phyloP scores from a whole-genome alignment of 1,284 basidiomycete genomes.

The Ceratorhiza oryzae-sativae region DNA sequence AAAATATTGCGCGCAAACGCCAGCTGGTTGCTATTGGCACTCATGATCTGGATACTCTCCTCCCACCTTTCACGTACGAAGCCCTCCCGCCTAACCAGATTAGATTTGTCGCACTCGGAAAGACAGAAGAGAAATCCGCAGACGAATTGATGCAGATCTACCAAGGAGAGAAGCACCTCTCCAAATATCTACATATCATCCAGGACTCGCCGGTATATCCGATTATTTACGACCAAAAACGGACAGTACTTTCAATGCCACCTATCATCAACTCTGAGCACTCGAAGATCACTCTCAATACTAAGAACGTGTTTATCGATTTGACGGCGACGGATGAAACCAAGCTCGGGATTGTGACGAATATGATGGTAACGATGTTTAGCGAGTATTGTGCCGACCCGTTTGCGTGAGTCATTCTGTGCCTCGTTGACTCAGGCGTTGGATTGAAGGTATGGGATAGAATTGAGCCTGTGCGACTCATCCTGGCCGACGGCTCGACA shows the following conservation, averaged over 20 bases:
- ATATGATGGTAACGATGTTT: slow-evolving; percentile 96
- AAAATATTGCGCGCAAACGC: slow-evolving; percentile 90
- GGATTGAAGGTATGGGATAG: slow-evolving; percentile 53
- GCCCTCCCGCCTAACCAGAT: slow-evolving; percentile 88
- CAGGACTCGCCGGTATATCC: slow-evolving; percentile 96
- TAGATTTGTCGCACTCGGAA: slow-evolving; percentile 87
- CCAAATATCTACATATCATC: slow-evolving; percentile 91
- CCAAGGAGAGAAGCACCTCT: slow-evolving; percentile 94
- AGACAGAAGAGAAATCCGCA: slow-evolving; percentile 75
- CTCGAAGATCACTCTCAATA: slow-evolving; percentile 96
- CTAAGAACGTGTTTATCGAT: slow-evolving; percentile 95
- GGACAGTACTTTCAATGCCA: slow-evolving; percentile 93
- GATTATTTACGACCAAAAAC: slow-evolving; percentile 92
- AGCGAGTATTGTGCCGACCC: slow-evolving; percentile 93
- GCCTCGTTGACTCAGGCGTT: neutral
- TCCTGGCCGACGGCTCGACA: slow-evolving; percentile 77
- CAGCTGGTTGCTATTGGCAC: slow-evolving; percentile 97
- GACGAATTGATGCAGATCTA: slow-evolving; percentile 89
- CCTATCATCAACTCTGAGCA: slow-evolving; percentile 98
- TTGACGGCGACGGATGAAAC: slow-evolving; percentile 98
- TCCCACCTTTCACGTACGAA: slow-evolving; percentile 90
- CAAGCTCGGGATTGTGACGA: slow-evolving; percentile 93
- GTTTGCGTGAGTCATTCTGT: slow-evolving; percentile 73
- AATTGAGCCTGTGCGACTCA: slow-evolving; percentile 88
- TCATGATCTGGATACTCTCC: slow-evolving; percentile 92